Conservation (phyloP, 1,139 yeast genomes). For the Taphrina communis region DNA sequence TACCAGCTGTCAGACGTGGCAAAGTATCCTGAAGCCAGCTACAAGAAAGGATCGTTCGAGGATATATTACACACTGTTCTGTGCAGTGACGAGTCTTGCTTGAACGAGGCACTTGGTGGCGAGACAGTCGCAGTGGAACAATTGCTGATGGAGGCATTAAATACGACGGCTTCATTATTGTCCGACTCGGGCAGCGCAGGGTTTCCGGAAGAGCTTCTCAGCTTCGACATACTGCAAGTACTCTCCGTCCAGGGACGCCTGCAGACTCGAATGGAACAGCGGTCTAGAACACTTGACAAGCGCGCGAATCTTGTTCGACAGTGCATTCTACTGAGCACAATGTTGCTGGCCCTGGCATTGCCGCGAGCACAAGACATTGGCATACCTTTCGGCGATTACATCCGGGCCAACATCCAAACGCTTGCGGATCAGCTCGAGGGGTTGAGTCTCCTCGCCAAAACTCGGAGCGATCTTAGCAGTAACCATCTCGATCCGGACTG, state of each 20-base stretch:
- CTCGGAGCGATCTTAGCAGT: neutral
- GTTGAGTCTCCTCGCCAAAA: neutral
- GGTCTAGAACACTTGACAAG: neutral
- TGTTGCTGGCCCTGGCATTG: conserved; percentile 9
- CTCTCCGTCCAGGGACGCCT: neutral
- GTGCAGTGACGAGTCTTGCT: neutral
- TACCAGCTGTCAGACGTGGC: neutral
- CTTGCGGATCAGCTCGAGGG: conserved; percentile 1
- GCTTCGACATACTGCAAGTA: conserved; percentile 5
- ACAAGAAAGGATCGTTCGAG: neutral
- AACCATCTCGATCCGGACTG: neutral
- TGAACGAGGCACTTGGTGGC: neutral
- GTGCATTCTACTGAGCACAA: conserved; percentile 12
- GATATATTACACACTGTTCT: neutral
- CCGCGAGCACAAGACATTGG: conserved; percentile 7
- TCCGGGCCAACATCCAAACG: neutral
- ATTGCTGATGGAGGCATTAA: neutral
- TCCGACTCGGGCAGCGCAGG: neutral
- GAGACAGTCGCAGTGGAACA: neutral
- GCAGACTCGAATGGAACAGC: conserved; percentile 1
- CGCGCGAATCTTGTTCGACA: neutral
- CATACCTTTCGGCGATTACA: conserved; percentile 17
- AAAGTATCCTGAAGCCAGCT: too few relatives aligned
- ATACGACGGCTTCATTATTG: neutral
- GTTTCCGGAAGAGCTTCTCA: neutral